phyloP scores from a whole-genome alignment of 177 flowering plant species.

The Vitis hybrid region DNA sequence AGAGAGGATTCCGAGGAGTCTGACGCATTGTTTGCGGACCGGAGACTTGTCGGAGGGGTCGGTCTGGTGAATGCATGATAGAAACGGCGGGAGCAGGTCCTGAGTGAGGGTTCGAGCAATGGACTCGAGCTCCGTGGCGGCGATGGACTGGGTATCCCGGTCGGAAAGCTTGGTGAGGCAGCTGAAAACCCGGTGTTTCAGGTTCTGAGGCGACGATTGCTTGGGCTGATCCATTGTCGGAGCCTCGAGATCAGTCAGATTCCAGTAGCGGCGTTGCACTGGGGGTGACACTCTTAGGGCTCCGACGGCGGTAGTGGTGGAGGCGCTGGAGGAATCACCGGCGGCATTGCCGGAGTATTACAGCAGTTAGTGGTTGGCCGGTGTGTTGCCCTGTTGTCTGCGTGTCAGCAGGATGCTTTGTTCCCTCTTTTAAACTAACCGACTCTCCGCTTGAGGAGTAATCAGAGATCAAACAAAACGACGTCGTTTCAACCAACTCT shows the following conservation, averaged over 20 bases:
- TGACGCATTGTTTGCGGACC: conserved; percentile 67
- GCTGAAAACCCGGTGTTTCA: conserved; percentile 56
- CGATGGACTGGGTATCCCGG: conserved; percentile 68
- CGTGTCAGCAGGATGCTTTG: background rate
- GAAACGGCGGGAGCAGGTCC: conserved; percentile 50
- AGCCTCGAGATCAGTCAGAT: too few relatives aligned
- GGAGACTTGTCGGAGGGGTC: conserved; percentile 63
- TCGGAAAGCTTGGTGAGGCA: conserved; percentile 77
- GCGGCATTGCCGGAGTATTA: conserved; percentile 25
- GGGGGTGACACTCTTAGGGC: background rate
- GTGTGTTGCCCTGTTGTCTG: too few relatives aligned
- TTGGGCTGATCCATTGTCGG: conserved; percentile 22
- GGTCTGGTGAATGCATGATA: conserved; percentile 68
- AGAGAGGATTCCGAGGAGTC: conserved; percentile 53
- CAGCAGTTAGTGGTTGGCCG: background rate
- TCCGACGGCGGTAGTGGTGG: conserved; percentile 7
- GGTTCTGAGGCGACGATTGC: conserved; percentile 18
- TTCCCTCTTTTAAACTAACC: background rate
- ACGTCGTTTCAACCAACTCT: too few relatives aligned
- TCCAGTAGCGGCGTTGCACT: background rate
- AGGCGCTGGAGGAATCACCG: conserved; percentile 22
- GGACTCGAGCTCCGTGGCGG: conserved; percentile 66
- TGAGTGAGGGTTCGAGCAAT: conserved; percentile 46
- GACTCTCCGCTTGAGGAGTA: too few relatives aligned
- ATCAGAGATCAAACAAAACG: too few relatives aligned